Evolutionary conservation across 129 eudicot species (phyloP), one percentile per base, ranked within the genome.

Genomic region (Calendula officinalis): DNA sequence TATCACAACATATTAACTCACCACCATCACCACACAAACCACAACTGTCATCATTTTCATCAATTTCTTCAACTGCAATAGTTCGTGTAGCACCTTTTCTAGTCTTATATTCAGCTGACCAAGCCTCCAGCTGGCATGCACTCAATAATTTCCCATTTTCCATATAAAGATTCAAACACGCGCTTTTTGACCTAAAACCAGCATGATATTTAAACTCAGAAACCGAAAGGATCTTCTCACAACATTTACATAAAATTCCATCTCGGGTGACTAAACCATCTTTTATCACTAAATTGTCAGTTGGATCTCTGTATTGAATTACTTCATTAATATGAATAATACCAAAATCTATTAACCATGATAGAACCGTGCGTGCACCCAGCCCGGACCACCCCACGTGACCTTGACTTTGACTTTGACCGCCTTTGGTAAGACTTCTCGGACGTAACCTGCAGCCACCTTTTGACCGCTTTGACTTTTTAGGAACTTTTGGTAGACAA

Each of bases 11-110:
- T 51, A 92, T 80, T 74, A 92, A 47, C 73, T 92, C 96, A 8
- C 99, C 99, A 36, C 87, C 99, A 75, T 83, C 96, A 59, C 99
- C 99, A 80, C 99, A 92, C 50, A 85, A 80, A 17, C 99, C 99
- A 79, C 99, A 92, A 46, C 91, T 88, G 61, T 88, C 99, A 71
- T 92, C 99, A 62, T 83, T 81, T 67, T 83, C 80, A 72, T 92
- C 99, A 8, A 66, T 57, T 4, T 81, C 95, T 68, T 88, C 87
- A 65, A 73, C 81, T 78, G 58, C 80, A n/a, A 75, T 71, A 60
- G 78, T 49, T 62, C 73, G 84, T 68, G 86, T 78, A 34, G 85
- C 75, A 54, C 78, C 77, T 83, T 75, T 88, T 77, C 89, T 79
- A 41, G 79, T 83, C 79, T 83, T 85, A 81, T 92, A 92, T 76